A percentile compares a stretch with the other conserved stretches of the same genome.
phyloP scores from a whole-genome alignment of 2,329 filamentous ascomycete species.

The Fusarium anthophilum region DNA sequence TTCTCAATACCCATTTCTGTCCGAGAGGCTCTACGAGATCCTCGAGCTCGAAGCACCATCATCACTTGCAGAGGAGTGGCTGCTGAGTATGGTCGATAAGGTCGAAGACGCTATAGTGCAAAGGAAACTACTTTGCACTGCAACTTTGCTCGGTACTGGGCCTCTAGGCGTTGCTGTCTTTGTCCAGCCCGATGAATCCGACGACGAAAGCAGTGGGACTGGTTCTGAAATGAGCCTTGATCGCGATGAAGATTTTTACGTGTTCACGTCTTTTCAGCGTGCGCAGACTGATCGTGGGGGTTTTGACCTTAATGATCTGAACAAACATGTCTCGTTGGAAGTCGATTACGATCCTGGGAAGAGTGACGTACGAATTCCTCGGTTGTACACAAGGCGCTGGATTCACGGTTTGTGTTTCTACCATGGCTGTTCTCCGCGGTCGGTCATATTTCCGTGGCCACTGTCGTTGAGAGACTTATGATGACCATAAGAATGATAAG shows the following conservation, averaged over 20 bases:
- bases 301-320: background rate
- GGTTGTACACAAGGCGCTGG: background rate
- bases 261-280: background rate
- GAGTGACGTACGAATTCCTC: rapidly evolving
- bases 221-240: background rate
- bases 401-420: background rate
- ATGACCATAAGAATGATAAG: too few species aligned
- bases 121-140: background rate
- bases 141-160: background rate
- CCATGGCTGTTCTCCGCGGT: background rate
- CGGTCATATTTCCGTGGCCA: background rate
- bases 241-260: rapidly evolving
- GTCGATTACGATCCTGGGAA: background rate
- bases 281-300: background rate
- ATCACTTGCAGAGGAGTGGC: background rate
- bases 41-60: background rate
- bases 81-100: background rate
- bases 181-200: background rate
- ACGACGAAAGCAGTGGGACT: background rate
- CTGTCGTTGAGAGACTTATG: rapidly evolving
- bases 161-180: background rate
- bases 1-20: background rate
- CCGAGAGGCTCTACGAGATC: rapidly evolving
- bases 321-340: background rate
- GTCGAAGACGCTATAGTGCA: background rate